Evolutionary conservation across 2,329 filamentous ascomycete genomes (phyloP), one percentile per base, ranked within the genome.

Genomic region (Amphichorda felina): DNA sequence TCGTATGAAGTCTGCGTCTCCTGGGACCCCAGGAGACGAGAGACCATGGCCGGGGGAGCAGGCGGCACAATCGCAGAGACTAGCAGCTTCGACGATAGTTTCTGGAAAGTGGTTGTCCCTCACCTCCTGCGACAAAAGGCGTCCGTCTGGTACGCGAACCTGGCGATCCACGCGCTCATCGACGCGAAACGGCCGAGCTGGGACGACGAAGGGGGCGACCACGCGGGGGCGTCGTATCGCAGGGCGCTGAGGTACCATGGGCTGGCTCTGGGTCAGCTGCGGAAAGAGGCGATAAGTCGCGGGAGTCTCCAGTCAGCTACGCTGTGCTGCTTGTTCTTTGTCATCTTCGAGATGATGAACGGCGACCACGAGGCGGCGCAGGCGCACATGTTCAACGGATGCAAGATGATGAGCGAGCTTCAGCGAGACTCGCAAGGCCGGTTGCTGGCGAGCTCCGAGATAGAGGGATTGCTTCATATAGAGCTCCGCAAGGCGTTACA

Each of bases 271-370:
- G 46, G 46, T 14, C 46, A 51, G 13, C 41, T 55, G 11, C 41
- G 49, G 2, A 43, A 45, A 9, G 38, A 48, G 2, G 42, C 38
- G 7, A 34, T 41, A 3, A 36, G 37, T 5, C 38, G 40, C 6
- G 41, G 38, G 5, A 44, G 43, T 19, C 40, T 53, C 2, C 43
- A 44, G 9, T 46, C 51, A 3, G 53, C 55, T 2, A 49, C 59
- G 8, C 34, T 60, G 3, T 54, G 55, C 37, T 59, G 51, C 36
- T 46, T 61, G 33, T 50, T 61, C 29, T 60, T 60, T 41, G 49
- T 54, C 36, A 49, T 56, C 35, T 59, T 61, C 35, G 57, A 60
- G 36, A 47, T 50, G 2, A 37, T 59, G 27, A 57, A 62, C 39
- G 55, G 53, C 16, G 59, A 61, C 38, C 43, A 44, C 8, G 43